phyloP scores from a whole-genome alignment of 2,329 filamentous ascomycete genomes.

The Monosporascus sp. region DNA sequence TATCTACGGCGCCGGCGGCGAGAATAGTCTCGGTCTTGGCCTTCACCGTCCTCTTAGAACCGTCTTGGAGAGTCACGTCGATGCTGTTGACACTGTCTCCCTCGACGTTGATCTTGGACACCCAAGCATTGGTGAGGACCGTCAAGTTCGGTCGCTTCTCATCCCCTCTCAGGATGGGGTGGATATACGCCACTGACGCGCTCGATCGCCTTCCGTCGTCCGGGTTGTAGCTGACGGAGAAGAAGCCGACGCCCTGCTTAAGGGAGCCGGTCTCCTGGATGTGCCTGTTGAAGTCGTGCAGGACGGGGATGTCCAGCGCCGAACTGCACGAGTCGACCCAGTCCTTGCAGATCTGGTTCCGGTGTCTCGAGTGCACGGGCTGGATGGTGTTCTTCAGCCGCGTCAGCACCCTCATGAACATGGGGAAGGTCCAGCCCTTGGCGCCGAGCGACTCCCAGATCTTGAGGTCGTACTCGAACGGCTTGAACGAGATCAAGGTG shows the following conservation, averaged over 20 bases:
- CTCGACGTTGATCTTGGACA: constrained; percentile 70
- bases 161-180: constrained; percentile 78
- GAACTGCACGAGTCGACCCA: constrained; percentile 79
- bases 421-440: constrained; percentile 81
- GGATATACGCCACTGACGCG: constrained; percentile 87
- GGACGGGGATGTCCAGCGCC: constrained; percentile 73
- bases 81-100: constrained; percentile 69
- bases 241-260: constrained; percentile 77
- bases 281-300: constrained; percentile 81
- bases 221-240: constrained; percentile 86
- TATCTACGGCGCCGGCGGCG: constrained; percentile 75
- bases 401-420: constrained; percentile 74
- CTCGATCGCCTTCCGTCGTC: constrained; percentile 80
- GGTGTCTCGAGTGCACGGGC: constrained; percentile 77
- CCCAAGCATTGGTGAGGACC: constrained; percentile 82
- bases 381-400: constrained; percentile 86
- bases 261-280: constrained; percentile 69
- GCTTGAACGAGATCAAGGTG: constrained; percentile 86
- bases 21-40: constrained; percentile 73
- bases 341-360: constrained; percentile 87
- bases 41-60: constrained; percentile 48
- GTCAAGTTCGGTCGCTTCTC: constrained; percentile 81
- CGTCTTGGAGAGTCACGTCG: constrained; percentile 55
- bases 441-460: constrained; percentile 79
- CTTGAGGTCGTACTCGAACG: constrained; percentile 82